phyloP scores from a whole-genome alignment of 1,284 basidiomycete species.

The Rhodotorula sp. region DNA sequence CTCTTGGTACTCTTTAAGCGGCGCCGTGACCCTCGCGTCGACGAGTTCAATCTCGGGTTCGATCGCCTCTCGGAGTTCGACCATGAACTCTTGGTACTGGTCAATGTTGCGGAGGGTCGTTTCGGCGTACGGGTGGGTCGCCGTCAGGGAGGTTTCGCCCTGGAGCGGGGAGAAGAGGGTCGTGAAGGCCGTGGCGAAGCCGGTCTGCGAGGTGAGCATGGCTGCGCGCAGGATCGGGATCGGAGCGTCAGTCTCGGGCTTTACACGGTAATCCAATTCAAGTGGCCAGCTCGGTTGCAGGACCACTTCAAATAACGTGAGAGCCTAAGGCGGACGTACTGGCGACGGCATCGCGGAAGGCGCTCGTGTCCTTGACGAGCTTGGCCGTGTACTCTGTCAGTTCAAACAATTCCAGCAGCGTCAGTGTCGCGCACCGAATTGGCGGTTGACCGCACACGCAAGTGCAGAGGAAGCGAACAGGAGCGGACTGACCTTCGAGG shows the following conservation, averaged over 20 bases:
- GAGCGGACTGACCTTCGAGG: constrained; percentile 26
- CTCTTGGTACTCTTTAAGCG: constrained; percentile 82
- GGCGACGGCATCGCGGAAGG: constrained; percentile 78
- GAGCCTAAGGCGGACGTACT: constrained; percentile 54
- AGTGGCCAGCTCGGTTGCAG: background rate
- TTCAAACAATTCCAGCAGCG: too few species aligned
- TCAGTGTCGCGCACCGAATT: too few species aligned
- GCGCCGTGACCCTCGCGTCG: constrained; percentile 78
- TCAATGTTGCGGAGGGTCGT: constrained; percentile 77
- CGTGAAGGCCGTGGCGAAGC: constrained; percentile 73
- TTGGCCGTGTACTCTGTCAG: constrained; percentile 84
- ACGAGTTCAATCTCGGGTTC: constrained; percentile 94
- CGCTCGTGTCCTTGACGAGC: constrained; percentile 84
- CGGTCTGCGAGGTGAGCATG: constrained; percentile 74
- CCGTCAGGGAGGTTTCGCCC: constrained; percentile 57
- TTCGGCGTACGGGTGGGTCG: constrained; percentile 72
- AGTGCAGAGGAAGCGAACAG: too few species aligned
- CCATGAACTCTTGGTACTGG: constrained; percentile 70
- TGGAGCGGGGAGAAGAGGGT: constrained; percentile 75
- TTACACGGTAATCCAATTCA: too few species aligned
- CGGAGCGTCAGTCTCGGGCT: too few species aligned
- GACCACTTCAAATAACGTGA: too few species aligned
- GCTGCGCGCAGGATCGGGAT: constrained; percentile 53
- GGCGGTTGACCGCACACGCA: background rate
- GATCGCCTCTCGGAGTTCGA: constrained; percentile 71